phyloP scores from a whole-genome alignment of 305 asterid species.

The Rubia balearica region DNA sequence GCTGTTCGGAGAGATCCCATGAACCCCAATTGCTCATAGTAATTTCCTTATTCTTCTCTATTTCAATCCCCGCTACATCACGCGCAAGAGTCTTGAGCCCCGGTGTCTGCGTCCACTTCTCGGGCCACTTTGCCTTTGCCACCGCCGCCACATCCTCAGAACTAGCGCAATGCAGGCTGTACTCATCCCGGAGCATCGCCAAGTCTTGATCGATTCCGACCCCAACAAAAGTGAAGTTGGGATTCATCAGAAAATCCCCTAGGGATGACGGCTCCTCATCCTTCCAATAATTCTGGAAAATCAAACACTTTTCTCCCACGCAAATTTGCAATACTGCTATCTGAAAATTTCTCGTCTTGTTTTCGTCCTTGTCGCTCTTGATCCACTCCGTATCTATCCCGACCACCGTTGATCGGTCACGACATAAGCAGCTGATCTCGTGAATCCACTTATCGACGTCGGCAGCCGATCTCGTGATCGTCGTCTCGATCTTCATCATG shows the following conservation, averaged over 20 bases:
- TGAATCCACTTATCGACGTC: conserved; percentile 33
- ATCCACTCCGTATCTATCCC: conserved; percentile 63
- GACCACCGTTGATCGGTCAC: conserved; percentile 30
- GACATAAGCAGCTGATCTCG: conserved; percentile 23
- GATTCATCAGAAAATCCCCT: conserved; percentile 28
- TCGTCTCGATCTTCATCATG: conserved; percentile 41
- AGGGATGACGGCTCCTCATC: conserved; percentile 29
- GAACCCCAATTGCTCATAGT: background rate
- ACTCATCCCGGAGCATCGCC: conserved; percentile 36
- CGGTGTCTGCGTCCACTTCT: background rate
- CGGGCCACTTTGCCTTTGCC: background rate
- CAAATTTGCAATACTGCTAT: conserved; percentile 16
- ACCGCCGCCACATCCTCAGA: conserved; percentile 23
- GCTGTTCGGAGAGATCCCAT: background rate
- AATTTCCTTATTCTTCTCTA: background rate
- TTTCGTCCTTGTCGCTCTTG: background rate
- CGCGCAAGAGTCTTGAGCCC: background rate
- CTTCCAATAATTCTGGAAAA: conserved; percentile 59
- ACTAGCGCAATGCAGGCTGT: conserved; percentile 36
- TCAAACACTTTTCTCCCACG: conserved; percentile 36
- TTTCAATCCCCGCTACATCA: background rate
- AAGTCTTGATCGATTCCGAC: conserved; percentile 46
- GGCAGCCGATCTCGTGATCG: conserved; percentile 39
- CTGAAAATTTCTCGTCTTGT: too few relatives aligned
- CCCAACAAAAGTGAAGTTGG: conserved; percentile 53